Evolutionary conservation across 2,329 filamentous ascomycete genomes (phyloP), one percentile per base, ranked within the genome.

Genomic region (Aspergillus sp.): DNA sequence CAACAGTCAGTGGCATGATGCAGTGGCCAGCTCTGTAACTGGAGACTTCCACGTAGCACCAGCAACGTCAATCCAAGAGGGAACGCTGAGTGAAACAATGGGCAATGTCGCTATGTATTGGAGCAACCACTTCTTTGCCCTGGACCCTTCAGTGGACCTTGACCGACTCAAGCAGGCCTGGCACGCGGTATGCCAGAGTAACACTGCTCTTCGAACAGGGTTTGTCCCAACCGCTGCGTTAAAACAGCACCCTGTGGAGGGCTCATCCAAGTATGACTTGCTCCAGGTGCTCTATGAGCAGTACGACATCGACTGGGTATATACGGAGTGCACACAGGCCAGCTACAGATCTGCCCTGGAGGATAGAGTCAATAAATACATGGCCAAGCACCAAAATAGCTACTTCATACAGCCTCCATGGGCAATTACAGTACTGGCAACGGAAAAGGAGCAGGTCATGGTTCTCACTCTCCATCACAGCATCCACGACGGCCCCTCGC

Each of bases 61-160:
- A 1, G 64, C 72, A 12, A 73, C 73, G 4, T 68, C 73, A 1
- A 64, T 77, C 11, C 75, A 77, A 55, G 75, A 77, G 52, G 72
- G 73, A 19, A 62, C 77, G 25, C 62, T 77, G 5, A 71, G 70
- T 31, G 76, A 78, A 64, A 76, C 73, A 2, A 72, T 77, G 70
- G 62, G 70, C 6, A 71, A 68, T 17, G 63, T 68, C 4, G 64
- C 68, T 21, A 68, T 73, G 46, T 77, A 78, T 58, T 77, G 75
- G 75, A 73, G 72, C 31, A 73, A 75, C 48, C 71, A 72, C 15
- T 67, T 76, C 33, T 75, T 77, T 52, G 62, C 66, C 11, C 65
- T 77, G 19, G 62, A 66, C 19, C 47, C 47, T 2, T 37, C 58
- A 0, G 60, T 76, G 3, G 70, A 77, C 51, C 25, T 67, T 6